Evolutionary conservation across 1,284 basidiomycete species (phyloP).

Genomic region (Retiboletus fuscus): DNA sequence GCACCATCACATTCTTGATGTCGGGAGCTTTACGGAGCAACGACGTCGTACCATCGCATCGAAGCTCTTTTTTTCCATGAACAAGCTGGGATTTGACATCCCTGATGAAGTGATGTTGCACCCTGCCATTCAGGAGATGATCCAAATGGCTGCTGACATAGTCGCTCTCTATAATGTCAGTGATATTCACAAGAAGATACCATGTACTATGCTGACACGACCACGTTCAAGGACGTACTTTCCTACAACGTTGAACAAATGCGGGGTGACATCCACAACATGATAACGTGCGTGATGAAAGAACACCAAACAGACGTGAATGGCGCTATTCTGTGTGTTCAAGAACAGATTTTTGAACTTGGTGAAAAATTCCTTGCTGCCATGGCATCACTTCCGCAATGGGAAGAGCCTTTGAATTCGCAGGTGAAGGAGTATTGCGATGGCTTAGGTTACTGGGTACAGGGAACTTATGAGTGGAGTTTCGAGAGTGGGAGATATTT

Average conservation of each 20-base stretch:
- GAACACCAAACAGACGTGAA: constrained; percentile 46
- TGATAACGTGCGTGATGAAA: no score
- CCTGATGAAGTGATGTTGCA: no score
- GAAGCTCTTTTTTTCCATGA: constrained; percentile 28
- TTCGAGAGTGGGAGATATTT: no score
- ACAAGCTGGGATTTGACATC: constrained; percentile 25
- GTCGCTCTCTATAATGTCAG: constrained; percentile 30
- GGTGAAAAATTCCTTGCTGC: constrained; percentile 25
- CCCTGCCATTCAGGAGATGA: no score
- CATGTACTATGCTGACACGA: constrained; percentile 6
- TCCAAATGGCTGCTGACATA: constrained; percentile 24
- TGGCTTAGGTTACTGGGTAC: no score
- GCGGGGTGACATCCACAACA: no score
- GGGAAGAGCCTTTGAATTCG: no score
- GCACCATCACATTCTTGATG: constrained; percentile 43
- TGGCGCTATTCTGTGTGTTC: constrained; percentile 34
- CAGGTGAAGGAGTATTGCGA: no score
- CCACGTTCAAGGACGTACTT: no score
- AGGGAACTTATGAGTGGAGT: no score
- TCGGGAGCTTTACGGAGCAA: constrained; percentile 49
- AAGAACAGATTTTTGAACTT: no score
- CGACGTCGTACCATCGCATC: constrained; percentile 27
- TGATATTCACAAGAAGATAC: background rate
- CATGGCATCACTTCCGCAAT: constrained; percentile 19
- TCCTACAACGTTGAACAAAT: no score